phyloP scores from a whole-genome alignment of 140 eudicot genomes.

The Senecio squalidus region DNA sequence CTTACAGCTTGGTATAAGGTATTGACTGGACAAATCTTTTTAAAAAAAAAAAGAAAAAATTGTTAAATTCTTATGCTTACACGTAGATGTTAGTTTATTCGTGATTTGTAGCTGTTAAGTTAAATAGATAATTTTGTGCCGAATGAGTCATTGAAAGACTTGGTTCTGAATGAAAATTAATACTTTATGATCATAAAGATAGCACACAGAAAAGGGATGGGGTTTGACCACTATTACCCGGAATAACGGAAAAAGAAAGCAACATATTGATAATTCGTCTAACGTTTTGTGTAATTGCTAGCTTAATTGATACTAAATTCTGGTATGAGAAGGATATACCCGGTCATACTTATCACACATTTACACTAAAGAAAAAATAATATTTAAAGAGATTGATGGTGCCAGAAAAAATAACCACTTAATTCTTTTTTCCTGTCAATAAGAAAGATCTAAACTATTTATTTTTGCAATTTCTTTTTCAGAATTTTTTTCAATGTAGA shows the following conservation, averaged over 20 bases:
- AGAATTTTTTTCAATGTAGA: neutral
- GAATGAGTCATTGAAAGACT: too few relatives aligned
- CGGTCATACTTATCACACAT: neutral
- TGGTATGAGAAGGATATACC: neutral
- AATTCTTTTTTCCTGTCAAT: neutral
- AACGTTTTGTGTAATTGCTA: neutral
- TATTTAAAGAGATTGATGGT: neutral
- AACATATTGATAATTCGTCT: neutral
- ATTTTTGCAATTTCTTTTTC: neutral
- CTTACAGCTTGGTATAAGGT: slow-evolving; percentile 96
- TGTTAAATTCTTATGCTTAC: neutral
- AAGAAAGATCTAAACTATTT: neutral
- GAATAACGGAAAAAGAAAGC: neutral
- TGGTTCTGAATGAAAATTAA: neutral
- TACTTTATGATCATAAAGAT: neutral
- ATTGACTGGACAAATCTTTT: slow-evolving; percentile 8
- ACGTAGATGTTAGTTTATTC: neutral
- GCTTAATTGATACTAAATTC: neutral
- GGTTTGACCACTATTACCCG: neutral
- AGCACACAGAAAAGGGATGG: neutral
- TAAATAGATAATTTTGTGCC: too few relatives aligned
- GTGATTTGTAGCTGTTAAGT: neutral
- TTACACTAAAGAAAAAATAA: neutral
- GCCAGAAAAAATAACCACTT: neutral
- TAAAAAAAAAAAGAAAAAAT: too few relatives aligned